Conservation (phyloP, 768 basidiomycete species). For the Auricularia auricula-judae region DNA sequence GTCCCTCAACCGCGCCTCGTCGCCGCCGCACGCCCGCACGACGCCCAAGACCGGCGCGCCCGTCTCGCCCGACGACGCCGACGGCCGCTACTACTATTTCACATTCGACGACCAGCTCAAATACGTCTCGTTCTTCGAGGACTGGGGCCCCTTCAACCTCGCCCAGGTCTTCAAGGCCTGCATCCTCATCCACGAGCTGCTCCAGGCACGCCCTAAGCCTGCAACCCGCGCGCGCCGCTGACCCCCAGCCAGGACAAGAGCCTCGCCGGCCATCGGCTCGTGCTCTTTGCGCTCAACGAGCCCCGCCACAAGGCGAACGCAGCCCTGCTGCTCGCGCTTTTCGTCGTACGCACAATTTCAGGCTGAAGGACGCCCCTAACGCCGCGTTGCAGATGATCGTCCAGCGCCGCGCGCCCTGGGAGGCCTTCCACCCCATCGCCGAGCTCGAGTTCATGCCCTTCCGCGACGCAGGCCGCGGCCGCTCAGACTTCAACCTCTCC, state of each 20-base stretch:
- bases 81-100: slow-evolving; percentile 78
- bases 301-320: slow-evolving; percentile 87
- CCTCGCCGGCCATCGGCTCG: slow-evolving; percentile 59
- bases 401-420: slow-evolving; percentile 79
- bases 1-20: slow-evolving; percentile 54
- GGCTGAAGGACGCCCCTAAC: neutral
- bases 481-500: slow-evolving; percentile 84
- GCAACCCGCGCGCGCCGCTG: slow-evolving; percentile 15
- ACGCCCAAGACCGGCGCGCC: slow-evolving; percentile 35
- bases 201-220: slow-evolving; percentile 31
- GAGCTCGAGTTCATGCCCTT: slow-evolving; percentile 91
- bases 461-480: slow-evolving; percentile 87
- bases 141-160: slow-evolving; percentile 87
- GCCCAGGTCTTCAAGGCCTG: slow-evolving; percentile 92
- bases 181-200: slow-evolving; percentile 80
- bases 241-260: slow-evolving; percentile 51
- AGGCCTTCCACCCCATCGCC: slow-evolving; percentile 89
- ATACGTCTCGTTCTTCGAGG: slow-evolving; percentile 89
- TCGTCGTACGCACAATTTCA: slow-evolving; percentile 55
- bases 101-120: slow-evolving; percentile 86
- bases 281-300: slow-evolving; percentile 81
- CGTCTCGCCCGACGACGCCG: slow-evolving; percentile 55
- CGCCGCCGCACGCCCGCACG: slow-evolving; percentile 45
- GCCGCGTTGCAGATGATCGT: slow-evolving; percentile 68
- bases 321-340: slow-evolving; percentile 87